Base-by-base conservation (phyloP, 1,284 basidiomycete species). In the Neotropicomus parvogracilis region DNA sequence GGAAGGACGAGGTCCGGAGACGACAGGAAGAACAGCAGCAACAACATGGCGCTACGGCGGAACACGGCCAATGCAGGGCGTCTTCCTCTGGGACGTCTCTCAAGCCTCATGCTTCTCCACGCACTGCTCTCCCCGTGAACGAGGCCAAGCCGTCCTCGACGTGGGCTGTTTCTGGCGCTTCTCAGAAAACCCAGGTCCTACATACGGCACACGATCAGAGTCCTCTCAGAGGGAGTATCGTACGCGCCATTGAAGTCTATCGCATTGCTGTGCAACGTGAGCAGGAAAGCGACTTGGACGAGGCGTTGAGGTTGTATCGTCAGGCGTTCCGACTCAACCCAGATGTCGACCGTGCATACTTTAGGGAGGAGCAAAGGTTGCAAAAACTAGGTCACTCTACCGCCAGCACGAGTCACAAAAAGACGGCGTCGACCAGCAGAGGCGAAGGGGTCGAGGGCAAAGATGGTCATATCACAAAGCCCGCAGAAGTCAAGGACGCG, bases 271-370 rank as follows among this genome's bases (percentile, higher is more conserved):
- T 91, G 21, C 73, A 80, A 41, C 73, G 78, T 47, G 91, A 95
- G 66, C 85, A 88, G 60, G 68, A 70, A 32, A 82, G 90, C 34
- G 72, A 85, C 52, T 72, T 91, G 34, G 85, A 90, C 56, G 80
- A 85, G 28, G 91, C 91, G 8, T 66, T 92, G 7, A 63, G 67
- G 20, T 69, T 91, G 3, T 95, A 95, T 60, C 79, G 88, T 11
- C 78, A 79, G 46, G 88, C 90, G 1, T 93, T 93, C 66, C 79
- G 83, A 49, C 69, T 87, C 62, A 80, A 92, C 47, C 64, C 81
- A 19, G 71, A 85, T 52, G 83, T 89, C 37, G 86, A 88, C 60
- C 73, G 73, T 49, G 74, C 75, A 1, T 87, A 83, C 62, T 72
- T 76, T 48, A 70, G 71, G 39, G 73, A 80, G 47, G 82, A 87